These are phyloP conservation scores for Fomitopsis pinicola DNA, from an alignment of 1,284 basidiomycete genomes.

Conservation along the genomic window DNA sequence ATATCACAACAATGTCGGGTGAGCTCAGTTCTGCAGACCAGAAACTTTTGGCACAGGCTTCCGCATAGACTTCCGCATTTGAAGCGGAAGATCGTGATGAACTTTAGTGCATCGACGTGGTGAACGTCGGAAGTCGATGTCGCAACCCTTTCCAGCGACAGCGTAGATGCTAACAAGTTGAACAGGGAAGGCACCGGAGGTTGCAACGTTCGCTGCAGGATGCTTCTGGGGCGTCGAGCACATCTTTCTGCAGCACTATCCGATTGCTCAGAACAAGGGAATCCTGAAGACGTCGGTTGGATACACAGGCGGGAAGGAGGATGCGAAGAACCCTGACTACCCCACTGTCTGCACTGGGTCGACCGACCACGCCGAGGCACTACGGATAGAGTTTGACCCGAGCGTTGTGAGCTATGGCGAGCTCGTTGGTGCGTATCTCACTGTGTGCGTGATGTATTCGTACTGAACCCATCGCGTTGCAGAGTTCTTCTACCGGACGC, in stretches of 20 bases:
- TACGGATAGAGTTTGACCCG: constrained; percentile 85
- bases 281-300: constrained; percentile 73
- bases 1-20: constrained; percentile 5
- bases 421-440: constrained; percentile 60
- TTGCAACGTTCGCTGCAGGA: constrained; percentile 76
- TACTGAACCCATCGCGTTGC: constrained; percentile 4
- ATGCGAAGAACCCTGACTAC: constrained; percentile 63
- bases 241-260: constrained; percentile 81
- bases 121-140: too few species aligned
- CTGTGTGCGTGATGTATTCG: not conserved
- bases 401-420: constrained; percentile 74
- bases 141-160: too few species aligned
- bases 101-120: too few species aligned
- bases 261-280: constrained; percentile 60
- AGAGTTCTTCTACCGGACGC: constrained; percentile 94
- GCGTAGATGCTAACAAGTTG: not conserved
- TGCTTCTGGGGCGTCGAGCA: constrained; percentile 83
- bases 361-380: constrained; percentile 89
- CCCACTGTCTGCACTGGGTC: constrained; percentile 74
- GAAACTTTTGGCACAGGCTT: too few species aligned
- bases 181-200: constrained; percentile 35
- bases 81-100: too few species aligned
- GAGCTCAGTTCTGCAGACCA: not conserved
- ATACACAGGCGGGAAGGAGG: constrained; percentile 73
- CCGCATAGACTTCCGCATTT: too few species aligned